Conservation (phyloP, 2,329 filamentous ascomycete species). For the Coniochaeta hoffmannii region DNA sequence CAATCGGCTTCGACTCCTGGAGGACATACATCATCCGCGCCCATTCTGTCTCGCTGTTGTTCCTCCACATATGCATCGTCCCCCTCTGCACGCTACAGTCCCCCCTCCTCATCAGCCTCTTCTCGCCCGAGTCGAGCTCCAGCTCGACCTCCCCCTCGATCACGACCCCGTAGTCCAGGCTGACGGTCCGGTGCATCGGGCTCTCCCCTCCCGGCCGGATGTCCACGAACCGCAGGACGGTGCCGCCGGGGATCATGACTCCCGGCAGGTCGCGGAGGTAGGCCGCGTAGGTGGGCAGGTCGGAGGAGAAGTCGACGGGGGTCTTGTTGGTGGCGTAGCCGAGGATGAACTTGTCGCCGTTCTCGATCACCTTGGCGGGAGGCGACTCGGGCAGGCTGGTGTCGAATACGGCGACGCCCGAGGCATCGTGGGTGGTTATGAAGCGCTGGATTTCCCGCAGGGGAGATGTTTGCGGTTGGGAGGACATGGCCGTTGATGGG, state of each 20-base stretch:
- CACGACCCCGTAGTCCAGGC: conserved; percentile 41
- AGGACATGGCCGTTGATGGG: not conserved
- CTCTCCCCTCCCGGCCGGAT: conserved; percentile 30
- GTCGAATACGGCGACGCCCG: conserved; percentile 27
- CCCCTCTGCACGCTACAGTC: conserved; percentile 41
- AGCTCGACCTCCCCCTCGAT: conserved; percentile 41
- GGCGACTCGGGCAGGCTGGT: conserved; percentile 13
- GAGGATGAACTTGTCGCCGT: conserved; percentile 39
- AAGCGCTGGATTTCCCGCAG: conserved; percentile 12
- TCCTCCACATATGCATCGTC: conserved; percentile 36
- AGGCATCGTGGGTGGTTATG: conserved; percentile 25
- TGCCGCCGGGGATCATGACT: conserved; percentile 35
- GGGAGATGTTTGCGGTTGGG: not conserved
- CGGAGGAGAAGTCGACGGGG: conserved; percentile 38
- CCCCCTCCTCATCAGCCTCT: conserved; percentile 30
- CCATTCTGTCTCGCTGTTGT: conserved; percentile 30
- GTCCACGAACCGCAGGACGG: conserved; percentile 36
- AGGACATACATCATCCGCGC: conserved; percentile 30
- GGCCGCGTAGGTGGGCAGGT: conserved; percentile 35
- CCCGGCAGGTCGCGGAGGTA: conserved; percentile 38
- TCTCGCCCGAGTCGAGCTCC: conserved; percentile 37
- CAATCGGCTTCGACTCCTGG: conserved; percentile 18
- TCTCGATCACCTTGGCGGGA: conserved; percentile 14
- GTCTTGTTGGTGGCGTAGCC: conserved; percentile 39
- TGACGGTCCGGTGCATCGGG: conserved; percentile 39